Conservation (phyloP, 176 grass and related monocot species). For the Oryza meyeriana region DNA sequence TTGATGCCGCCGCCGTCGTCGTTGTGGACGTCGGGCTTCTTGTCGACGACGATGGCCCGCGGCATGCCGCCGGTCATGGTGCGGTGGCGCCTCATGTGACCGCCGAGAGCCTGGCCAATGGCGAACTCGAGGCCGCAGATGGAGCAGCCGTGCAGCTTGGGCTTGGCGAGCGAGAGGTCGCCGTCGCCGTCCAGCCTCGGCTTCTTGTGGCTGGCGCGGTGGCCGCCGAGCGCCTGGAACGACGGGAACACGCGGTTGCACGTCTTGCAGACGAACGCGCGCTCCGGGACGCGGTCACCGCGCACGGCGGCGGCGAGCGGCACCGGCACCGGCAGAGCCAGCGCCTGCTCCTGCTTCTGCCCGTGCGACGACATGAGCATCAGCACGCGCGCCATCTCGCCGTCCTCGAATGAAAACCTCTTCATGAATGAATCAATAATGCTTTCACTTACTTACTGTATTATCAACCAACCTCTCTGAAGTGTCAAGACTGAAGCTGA, state of each 20-base stretch:
- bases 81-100: slow-evolving; percentile 75
- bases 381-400: slow-evolving; percentile 54
- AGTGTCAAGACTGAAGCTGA: neutral
- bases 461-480: neutral
- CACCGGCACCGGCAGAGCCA: neutral
- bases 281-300: slow-evolving; percentile 1
- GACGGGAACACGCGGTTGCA: slow-evolving; percentile 86
- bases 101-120: slow-evolving; percentile 64
- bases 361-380: slow-evolving; percentile 64
- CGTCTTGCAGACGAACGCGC: slow-evolving; percentile 87
- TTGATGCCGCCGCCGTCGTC: neutral
- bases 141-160: slow-evolving; percentile 63
- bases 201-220: slow-evolving; percentile 98
- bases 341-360: neutral
- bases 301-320: neutral
- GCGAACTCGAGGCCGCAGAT: slow-evolving; percentile 69
- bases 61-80: slow-evolving; percentile 7
- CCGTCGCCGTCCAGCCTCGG: slow-evolving; percentile 39
- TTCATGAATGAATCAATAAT: slow-evolving; percentile 27
- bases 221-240: slow-evolving; percentile 87
- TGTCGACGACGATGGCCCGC: slow-evolving; percentile 15
- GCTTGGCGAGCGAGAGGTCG: slow-evolving; percentile 28
- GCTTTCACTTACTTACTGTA: neutral
- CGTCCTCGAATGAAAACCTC: slow-evolving; percentile 31
- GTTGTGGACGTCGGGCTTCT: neutral